phyloP scores from a whole-genome alignment of 495 filamentous ascomycete species.

The Penicillium cosmopolitanum region DNA sequence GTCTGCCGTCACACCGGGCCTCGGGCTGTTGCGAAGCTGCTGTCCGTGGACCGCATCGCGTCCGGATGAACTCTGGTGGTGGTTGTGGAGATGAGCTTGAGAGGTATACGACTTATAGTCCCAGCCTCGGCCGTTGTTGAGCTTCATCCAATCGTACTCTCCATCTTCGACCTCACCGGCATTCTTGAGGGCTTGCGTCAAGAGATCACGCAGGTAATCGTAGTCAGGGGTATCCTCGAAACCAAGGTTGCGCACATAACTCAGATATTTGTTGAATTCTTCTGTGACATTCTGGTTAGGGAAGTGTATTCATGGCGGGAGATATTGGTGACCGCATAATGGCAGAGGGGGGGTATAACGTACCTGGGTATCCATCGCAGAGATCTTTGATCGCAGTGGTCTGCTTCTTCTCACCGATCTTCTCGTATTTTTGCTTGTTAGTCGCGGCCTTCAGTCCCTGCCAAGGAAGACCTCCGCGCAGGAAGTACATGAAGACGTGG shows the following conservation, averaged over 20 bases:
- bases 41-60: slow-evolving; percentile 70
- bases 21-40: slow-evolving; percentile 62
- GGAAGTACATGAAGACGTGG: slow-evolving; percentile 99
- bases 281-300: slow-evolving; percentile 48
- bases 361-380: slow-evolving; percentile 91
- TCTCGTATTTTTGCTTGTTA: slow-evolving; percentile 99
- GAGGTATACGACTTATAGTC: slow-evolving; percentile 89
- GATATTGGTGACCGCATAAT: slow-evolving; percentile 10
- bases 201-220: slow-evolving; percentile 94
- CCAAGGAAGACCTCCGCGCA: slow-evolving; percentile 95
- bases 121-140: slow-evolving; percentile 93
- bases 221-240: slow-evolving; percentile 99
- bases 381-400: slow-evolving; percentile 96
- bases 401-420: slow-evolving; percentile 99
- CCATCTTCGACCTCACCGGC: slow-evolving; percentile 95
- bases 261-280: slow-evolving; percentile 97
- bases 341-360: slow-evolving; percentile 9
- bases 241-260: slow-evolving; percentile 94
- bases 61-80: slow-evolving; percentile 74
- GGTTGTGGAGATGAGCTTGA: slow-evolving; percentile 73
- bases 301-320: not conserved
- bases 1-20: slow-evolving; percentile 71
- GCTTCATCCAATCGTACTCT: slow-evolving; percentile 99
- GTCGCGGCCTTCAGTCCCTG: slow-evolving; percentile 98
- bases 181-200: slow-evolving; percentile 95